Evolutionary conservation across 179 eudicot species (phyloP).

Genomic region (Camellia oleifera): DNA sequence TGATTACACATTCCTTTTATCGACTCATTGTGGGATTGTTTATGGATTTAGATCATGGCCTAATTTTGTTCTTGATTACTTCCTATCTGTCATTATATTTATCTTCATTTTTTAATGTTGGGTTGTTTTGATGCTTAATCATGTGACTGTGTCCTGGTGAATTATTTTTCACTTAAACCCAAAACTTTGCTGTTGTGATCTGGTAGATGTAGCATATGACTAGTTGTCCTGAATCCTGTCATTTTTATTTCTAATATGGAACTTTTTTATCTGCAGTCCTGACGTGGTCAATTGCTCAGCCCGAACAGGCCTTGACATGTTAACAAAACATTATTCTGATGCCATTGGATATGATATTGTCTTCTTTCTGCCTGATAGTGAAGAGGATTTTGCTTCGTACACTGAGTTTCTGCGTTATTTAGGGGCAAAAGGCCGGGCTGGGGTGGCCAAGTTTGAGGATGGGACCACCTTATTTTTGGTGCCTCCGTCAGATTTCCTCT

Average conservation of each 20-base stretch:
- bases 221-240: not conserved
- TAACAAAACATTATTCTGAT: constrained; percentile 76
- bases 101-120: not conserved
- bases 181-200: not conserved
- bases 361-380: constrained; percentile 92
- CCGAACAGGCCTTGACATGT: constrained; percentile 87
- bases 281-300: constrained; percentile 89
- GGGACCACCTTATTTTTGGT: constrained; percentile 96
- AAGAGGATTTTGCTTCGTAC: constrained; percentile 88
- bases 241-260: constrained; percentile 15
- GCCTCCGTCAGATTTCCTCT: constrained; percentile 91
- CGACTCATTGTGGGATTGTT: not conserved
- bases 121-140: not conserved
- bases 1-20: not conserved
- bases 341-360: constrained; percentile 71
- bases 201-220: not conserved
- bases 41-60: not conserved
- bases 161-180: not conserved
- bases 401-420: constrained; percentile 86
- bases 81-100: not conserved
- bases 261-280: constrained; percentile 52
- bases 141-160: not conserved
- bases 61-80: not conserved
- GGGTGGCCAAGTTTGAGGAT: constrained; percentile 92
- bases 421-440: constrained; percentile 80